Percentiles rank a stretch among this genome's conserved stretches.
phyloP scores from a whole-genome alignment of 2,329 filamentous ascomycete species.

The Massarina eburnea region DNA sequence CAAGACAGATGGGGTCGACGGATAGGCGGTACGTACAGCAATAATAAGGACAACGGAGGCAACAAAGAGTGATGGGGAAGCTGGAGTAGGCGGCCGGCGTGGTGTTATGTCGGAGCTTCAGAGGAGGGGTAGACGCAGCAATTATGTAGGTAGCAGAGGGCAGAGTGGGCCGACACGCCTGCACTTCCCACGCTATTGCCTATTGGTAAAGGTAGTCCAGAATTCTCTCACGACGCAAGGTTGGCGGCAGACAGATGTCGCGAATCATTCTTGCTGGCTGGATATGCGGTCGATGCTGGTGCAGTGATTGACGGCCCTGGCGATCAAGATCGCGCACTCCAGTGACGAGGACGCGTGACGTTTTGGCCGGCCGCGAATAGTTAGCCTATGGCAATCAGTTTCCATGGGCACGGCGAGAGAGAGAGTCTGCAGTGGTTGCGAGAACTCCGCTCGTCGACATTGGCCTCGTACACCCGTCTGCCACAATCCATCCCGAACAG shows the following conservation, averaged over 20 bases:
- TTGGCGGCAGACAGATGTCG: background rate
- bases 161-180: slow-evolving; percentile 25
- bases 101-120: slow-evolving; percentile 8
- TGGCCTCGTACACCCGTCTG: too few relatives aligned
- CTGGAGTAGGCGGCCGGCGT: background rate
- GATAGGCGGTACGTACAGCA: too few relatives aligned
- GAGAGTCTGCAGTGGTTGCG: slow-evolving; percentile 8
- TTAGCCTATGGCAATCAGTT: slow-evolving; percentile 29
- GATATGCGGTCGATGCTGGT: too few relatives aligned
- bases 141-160: slow-evolving; percentile 32
- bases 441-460: background rate
- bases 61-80: background rate
- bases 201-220: slow-evolving; percentile 24
- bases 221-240: too few relatives aligned
- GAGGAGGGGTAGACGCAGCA: slow-evolving; percentile 40
- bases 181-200: slow-evolving; percentile 25
- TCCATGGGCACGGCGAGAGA: slow-evolving; percentile 15
- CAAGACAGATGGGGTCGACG: too few relatives aligned
- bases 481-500: background rate
- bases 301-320: too few relatives aligned
- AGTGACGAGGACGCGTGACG: slow-evolving; percentile 36
- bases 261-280: slow-evolving; percentile 9
- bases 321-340: slow-evolving; percentile 15
- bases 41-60: background rate
- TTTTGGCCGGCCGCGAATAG: slow-evolving; percentile 21